Percentiles rank a stretch among this genome's conserved stretches.
Conservation (phyloP, 2,329 filamentous ascomycete species). For the Aspergillaceae sp. region DNA sequence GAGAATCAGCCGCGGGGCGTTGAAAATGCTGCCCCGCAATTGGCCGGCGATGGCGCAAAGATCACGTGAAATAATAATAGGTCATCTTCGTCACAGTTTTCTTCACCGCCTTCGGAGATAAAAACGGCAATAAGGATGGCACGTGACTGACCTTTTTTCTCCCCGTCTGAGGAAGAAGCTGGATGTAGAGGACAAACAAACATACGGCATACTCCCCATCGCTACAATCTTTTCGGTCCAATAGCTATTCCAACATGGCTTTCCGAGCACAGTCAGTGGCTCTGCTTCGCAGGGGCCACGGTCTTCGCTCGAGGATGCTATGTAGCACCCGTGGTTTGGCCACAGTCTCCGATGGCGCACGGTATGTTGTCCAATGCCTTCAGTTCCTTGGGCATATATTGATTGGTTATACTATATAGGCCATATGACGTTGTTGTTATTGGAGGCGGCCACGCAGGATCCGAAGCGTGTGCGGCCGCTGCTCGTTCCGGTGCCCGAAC, state of each 20-base stretch:
- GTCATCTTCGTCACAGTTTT: slow-evolving; percentile 1
- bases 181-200: background rate
- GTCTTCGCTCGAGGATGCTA: slow-evolving; percentile 13
- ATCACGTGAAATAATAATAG: slow-evolving; percentile 12
- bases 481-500: slow-evolving; percentile 83
- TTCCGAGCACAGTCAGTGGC: slow-evolving; percentile 24
- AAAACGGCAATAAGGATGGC: slow-evolving; percentile 7
- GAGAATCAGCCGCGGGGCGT: slow-evolving; percentile 8
- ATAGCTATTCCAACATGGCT: slow-evolving; percentile 19
- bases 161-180: background rate
- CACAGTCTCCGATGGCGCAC: slow-evolving; percentile 29
- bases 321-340: slow-evolving; percentile 26
- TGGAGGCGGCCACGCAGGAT: slow-evolving; percentile 89
- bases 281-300: slow-evolving; percentile 20
- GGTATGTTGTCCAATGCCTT: slow-evolving; percentile 18
- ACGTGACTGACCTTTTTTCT: slow-evolving; percentile 8
- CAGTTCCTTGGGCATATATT: slow-evolving; percentile 1
- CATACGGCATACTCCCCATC: background rate
- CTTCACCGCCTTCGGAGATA: slow-evolving; percentile 15
- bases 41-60: slow-evolving; percentile 20
- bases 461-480: slow-evolving; percentile 85
- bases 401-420: slow-evolving; percentile 31
- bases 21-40: slow-evolving; percentile 23
- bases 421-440: slow-evolving; percentile 90
- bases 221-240: background rate